These are phyloP conservation scores for Myxozyma vanderwaltii DNA, from an alignment of 805 yeast species.

Conservation along the genomic window DNA sequence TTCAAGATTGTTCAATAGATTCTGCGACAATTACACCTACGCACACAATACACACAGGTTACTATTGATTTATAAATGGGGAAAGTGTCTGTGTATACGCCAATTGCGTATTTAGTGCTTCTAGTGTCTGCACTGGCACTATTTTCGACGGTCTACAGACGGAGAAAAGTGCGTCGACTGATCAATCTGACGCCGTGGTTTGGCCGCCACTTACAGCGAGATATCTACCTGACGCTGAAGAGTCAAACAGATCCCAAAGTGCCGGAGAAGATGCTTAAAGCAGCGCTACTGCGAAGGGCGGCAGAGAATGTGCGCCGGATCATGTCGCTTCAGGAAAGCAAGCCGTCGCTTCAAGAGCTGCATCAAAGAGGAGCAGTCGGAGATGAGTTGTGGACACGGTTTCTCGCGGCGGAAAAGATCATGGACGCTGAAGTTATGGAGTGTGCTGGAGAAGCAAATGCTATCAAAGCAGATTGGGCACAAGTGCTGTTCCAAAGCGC, in stretches of 20 bases:
- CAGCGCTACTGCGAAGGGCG: conserved; percentile 69
- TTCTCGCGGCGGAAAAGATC: conserved; percentile 71
- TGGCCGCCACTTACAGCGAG: conserved; percentile 61
- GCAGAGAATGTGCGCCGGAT: conserved; percentile 85
- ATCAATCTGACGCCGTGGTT: conserved; percentile 72
- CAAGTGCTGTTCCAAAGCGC: conserved; percentile 72
- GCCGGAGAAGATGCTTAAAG: conserved; percentile 75
- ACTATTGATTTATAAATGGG: no score
- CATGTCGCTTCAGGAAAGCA: conserved; percentile 76
- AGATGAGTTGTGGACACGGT: conserved; percentile 82
- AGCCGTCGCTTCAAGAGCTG: conserved; percentile 65
- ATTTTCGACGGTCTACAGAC: conserved; percentile 32
- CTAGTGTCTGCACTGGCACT: conserved; percentile 29
- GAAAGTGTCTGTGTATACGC: conserved; percentile 29
- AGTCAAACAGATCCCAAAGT: conserved; percentile 53
- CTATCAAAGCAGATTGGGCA: conserved; percentile 77
- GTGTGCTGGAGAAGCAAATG: conserved; percentile 72
- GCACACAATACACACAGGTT: background rate
- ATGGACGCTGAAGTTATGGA: conserved; percentile 81
- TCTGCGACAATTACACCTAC: no score
- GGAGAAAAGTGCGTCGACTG: conserved; percentile 48
- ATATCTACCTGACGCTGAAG: conserved; percentile 62
- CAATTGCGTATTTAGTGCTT: conserved; percentile 32
- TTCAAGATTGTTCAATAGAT: background rate
- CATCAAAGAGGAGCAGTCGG: conserved; percentile 91